These are phyloP conservation scores for Intubia oerlemansii DNA, from an alignment of 2,329 filamentous ascomycete genomes.

Conservation along the genomic window DNA sequence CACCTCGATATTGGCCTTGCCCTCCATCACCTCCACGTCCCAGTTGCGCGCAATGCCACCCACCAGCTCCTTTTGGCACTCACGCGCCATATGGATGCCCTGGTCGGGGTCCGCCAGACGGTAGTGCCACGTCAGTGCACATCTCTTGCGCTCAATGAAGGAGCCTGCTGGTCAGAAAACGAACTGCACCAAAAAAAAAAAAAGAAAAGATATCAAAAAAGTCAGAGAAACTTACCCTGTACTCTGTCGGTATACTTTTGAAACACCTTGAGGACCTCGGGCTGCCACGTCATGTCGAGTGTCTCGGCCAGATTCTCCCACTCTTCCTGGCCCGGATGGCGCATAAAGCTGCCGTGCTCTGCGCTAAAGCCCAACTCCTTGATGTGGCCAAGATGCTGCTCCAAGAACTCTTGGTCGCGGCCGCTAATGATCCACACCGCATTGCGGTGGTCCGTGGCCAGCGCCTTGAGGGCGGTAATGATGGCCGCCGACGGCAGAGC, in stretches of 20 bases:
- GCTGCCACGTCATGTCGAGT: conserved; percentile 83
- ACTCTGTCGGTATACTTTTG: conserved; percentile 75
- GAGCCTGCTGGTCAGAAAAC: conserved; percentile 58
- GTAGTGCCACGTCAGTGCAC: conserved; percentile 94
- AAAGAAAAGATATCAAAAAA: no score
- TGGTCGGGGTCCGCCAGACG: conserved; percentile 75
- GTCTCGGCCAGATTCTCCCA: conserved; percentile 83
- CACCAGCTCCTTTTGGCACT: conserved; percentile 68
- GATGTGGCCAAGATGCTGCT: conserved; percentile 85
- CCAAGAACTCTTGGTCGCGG: conserved; percentile 76
- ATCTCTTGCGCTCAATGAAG: conserved; percentile 85
- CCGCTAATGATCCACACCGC: conserved; percentile 98
- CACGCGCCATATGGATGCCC: conserved; percentile 55
- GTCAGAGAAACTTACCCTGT: no score
- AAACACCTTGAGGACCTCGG: conserved; percentile 65
- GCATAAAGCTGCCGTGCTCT: conserved; percentile 91
- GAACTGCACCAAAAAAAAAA: no score
- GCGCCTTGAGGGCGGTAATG: conserved; percentile 54
- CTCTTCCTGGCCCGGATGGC: conserved; percentile 48
- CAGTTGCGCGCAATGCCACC: conserved; percentile 53
- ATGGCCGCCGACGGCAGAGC: conserved; percentile 75
- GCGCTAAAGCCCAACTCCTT: conserved; percentile 77
- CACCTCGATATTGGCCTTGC: conserved; percentile 92
- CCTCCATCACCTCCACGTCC: conserved; percentile 91
- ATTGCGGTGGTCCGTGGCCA: conserved; percentile 65